Evolutionary conservation across 2,329 filamentous ascomycete species (phyloP).

Genomic region (Saccharata proteae): DNA sequence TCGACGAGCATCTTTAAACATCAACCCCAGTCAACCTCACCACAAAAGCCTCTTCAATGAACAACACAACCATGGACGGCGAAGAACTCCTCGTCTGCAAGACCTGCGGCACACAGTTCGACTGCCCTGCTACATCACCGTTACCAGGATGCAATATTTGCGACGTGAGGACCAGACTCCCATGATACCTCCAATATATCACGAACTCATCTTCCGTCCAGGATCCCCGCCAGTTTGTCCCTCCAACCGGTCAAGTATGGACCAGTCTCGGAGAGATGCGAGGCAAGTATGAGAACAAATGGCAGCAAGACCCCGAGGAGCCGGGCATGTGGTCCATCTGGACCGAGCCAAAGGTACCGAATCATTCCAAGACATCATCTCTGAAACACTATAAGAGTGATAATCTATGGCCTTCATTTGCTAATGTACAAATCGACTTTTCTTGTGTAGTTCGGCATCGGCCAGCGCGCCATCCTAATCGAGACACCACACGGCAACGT

Average conservation of each 20-base stretch:
- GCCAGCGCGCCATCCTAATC: slow-evolving; percentile 60
- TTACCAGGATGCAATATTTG: slow-evolving; percentile 55
- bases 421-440: not conserved
- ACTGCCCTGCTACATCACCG: slow-evolving; percentile 35
- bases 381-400: not conserved
- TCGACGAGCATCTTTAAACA: too few relatives aligned
- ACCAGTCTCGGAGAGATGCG: slow-evolving; percentile 42
- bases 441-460: slow-evolving; percentile 51
- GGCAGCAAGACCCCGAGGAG: slow-evolving; percentile 36
- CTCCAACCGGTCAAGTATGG: slow-evolving; percentile 52
- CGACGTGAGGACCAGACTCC: slow-evolving; percentile 41
- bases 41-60: not conserved
- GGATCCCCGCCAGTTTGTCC: slow-evolving; percentile 57
- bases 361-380: slow-evolving; percentile 30
- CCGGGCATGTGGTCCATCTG: slow-evolving; percentile 31
- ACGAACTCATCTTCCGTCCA: slow-evolving; percentile 17
- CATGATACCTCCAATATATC: too few relatives aligned
- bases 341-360: slow-evolving; percentile 29
- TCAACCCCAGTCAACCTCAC: too few relatives aligned
- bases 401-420: not conserved
- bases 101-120: slow-evolving; percentile 60
- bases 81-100: slow-evolving; percentile 46
- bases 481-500: slow-evolving; percentile 56
- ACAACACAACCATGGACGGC: slow-evolving; percentile 3
- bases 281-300: slow-evolving; percentile 41